Percentiles rank a stretch among this genome's conserved stretches.
phyloP scores from a whole-genome alignment of 257 asterid genomes.

The Przewalskia tangutica region DNA sequence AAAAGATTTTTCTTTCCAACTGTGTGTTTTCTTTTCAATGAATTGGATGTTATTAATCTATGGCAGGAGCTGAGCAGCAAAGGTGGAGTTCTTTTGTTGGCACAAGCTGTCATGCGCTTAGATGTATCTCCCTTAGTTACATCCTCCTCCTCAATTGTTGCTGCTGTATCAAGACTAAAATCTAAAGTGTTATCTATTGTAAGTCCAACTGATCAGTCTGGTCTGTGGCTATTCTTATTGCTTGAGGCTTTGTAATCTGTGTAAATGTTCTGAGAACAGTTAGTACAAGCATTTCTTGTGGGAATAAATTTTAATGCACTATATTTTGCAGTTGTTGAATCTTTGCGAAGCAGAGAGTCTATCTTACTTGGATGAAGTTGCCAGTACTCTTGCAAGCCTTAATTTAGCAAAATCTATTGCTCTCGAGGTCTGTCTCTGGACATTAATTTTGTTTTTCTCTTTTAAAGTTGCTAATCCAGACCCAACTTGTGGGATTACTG shows the following conservation, averaged over 20 bases:
- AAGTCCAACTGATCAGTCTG: constrained; percentile 28
- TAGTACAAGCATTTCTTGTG: not conserved
- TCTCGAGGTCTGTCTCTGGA: constrained; percentile 49
- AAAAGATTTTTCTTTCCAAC: not conserved
- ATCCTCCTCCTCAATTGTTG: constrained; percentile 29
- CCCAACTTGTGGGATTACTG: not conserved
- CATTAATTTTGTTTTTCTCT: not conserved
- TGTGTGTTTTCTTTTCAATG: constrained; percentile 11
- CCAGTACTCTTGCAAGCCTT: constrained; percentile 58
- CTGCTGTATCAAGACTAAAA: constrained; percentile 75
- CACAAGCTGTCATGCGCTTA: constrained; percentile 60
- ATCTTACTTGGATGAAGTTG: constrained; percentile 94
- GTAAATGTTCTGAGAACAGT: not conserved
- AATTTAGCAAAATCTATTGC: constrained; percentile 73
- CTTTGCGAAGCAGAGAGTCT: constrained; percentile 91
- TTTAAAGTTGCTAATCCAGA: not conserved
- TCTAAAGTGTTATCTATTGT: constrained; percentile 82
- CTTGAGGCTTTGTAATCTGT: not conserved
- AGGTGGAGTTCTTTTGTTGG: constrained; percentile 77
- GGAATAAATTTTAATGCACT: not conserved
- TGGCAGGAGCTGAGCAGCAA: constrained; percentile 80
- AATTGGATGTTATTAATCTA: constrained; percentile 8
- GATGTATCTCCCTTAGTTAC: constrained; percentile 34
- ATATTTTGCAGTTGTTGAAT: constrained; percentile 61
- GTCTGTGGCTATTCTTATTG: not conserved